phyloP scores from a whole-genome alignment of 805 yeast species.

The Suhomyces emberorum region DNA sequence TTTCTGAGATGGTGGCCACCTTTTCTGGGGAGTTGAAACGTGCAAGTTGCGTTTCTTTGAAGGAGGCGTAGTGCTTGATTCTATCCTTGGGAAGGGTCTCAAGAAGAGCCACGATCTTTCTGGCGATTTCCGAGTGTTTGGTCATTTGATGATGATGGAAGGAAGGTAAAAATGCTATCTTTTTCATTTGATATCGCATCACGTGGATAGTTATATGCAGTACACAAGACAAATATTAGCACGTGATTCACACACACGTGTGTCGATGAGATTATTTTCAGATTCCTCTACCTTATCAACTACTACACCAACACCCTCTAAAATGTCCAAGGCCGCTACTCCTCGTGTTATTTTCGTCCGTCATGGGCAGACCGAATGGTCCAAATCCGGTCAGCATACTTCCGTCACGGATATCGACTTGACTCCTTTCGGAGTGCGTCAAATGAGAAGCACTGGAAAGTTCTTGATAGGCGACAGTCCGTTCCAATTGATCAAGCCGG shows the following conservation, averaged over 20 bases:
- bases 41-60: slow-evolving; percentile 60
- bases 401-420: slow-evolving; percentile 79
- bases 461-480: slow-evolving; percentile 58
- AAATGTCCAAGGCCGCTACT: slow-evolving; percentile 22
- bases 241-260: too few species aligned
- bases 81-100: slow-evolving; percentile 68
- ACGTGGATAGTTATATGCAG: too few species aligned
- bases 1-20: slow-evolving; percentile 41
- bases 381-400: slow-evolving; percentile 88
- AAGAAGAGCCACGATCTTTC: slow-evolving; percentile 53
- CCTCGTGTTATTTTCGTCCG: slow-evolving; percentile 74
- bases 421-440: slow-evolving; percentile 73
- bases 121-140: slow-evolving; percentile 46
- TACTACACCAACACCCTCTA: background rate
- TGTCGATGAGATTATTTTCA: background rate
- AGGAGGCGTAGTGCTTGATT: slow-evolving; percentile 64
- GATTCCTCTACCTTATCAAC: background rate
- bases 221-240: too few species aligned
- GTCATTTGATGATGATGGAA: background rate
- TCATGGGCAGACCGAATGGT: slow-evolving; percentile 96
- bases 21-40: slow-evolving; percentile 34
- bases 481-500: slow-evolving; percentile 58
- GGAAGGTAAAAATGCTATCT: too few species aligned
- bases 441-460: slow-evolving; percentile 72
- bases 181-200: too few species aligned